Evolutionary conservation across 306 rosid species (phyloP).

Genomic region (Medicago ruthenica): DNA sequence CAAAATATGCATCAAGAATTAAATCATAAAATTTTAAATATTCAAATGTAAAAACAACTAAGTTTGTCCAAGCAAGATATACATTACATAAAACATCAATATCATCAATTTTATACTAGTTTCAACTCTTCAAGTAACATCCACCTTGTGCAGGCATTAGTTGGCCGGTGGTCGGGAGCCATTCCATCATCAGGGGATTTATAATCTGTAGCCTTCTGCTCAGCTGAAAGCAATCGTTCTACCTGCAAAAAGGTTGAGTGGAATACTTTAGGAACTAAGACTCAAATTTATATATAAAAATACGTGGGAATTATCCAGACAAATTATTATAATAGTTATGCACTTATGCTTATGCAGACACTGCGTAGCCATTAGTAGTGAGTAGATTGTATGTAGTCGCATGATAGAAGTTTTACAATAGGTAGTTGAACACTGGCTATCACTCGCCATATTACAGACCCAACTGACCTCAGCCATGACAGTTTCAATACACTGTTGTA

Average conservation of each 20-base stretch:
- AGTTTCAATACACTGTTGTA: constrained; percentile 81
- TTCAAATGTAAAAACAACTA: constrained; percentile 31
- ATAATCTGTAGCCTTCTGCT: constrained; percentile 93
- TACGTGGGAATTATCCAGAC: constrained; percentile 16
- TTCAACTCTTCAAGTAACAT: constrained; percentile 30
- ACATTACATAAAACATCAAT: constrained; percentile 17
- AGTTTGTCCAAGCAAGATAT: constrained; percentile 13
- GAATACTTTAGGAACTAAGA: constrained; percentile 30
- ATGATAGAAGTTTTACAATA: constrained; percentile 2
- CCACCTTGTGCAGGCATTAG: constrained; percentile 95
- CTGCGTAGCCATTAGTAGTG: constrained; percentile 19
- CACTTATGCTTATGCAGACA: constrained; percentile 6
- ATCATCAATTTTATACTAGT: constrained; percentile 14
- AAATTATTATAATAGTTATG: constrained; percentile 28
- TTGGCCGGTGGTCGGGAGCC: constrained; percentile 94
- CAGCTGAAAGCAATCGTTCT: constrained; percentile 95
- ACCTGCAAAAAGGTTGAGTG: constrained; percentile 59
- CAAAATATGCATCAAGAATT: constrained; percentile 29
- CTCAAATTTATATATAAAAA: constrained; percentile 16
- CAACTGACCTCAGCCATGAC: constrained; percentile 98
- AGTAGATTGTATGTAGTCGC: neutral
- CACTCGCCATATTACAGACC: constrained; percentile 2
- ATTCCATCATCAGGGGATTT: constrained; percentile 93
- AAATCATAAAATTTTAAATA: constrained; percentile 29
- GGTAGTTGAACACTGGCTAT: constrained; percentile 35